phyloP scores from a whole-genome alignment of 306 rosid species.

The Dalbergia cultrata region DNA sequence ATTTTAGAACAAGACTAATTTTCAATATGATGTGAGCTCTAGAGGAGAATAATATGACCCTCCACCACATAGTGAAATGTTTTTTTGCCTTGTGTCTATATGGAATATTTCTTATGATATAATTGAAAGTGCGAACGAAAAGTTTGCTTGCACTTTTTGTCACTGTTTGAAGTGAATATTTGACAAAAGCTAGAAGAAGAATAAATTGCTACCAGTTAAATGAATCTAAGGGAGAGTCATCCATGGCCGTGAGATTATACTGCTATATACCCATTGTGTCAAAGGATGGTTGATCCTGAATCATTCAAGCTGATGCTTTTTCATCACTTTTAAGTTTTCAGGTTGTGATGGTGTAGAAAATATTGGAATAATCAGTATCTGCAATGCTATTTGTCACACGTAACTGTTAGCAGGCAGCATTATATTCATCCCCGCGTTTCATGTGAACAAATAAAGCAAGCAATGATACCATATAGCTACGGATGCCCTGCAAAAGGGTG shows the following conservation, averaged over 20 bases:
- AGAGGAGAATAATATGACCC: constrained; percentile 38
- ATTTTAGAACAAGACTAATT: background rate
- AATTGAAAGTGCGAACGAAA: constrained; percentile 32
- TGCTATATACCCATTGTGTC: background rate
- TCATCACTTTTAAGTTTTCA: constrained; percentile 5
- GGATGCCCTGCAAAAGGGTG: background rate
- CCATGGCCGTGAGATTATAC: background rate
- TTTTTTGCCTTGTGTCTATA: constrained; percentile 29
- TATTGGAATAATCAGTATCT: constrained; percentile 44
- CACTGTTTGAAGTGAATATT: constrained; percentile 41
- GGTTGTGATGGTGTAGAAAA: constrained; percentile 28
- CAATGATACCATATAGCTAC: background rate
- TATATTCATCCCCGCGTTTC: constrained; percentile 30
- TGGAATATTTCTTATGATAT: constrained; percentile 25
- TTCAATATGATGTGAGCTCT: constrained; percentile 26
- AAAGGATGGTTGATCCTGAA: constrained; percentile 12
- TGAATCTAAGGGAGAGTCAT: constrained; percentile 28
- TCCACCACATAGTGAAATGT: background rate
- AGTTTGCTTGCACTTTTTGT: constrained; percentile 43
- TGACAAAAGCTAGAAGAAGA: background rate
- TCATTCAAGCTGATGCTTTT: constrained; percentile 22
- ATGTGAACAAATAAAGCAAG: constrained; percentile 16
- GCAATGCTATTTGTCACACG: constrained; percentile 37
- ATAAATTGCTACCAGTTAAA: background rate
- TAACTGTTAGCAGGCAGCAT: background rate